Evolutionary conservation across 441 rosid species (phyloP), one percentile per base, ranked within the genome.

Genomic region (Euphorbia schlechtendalii): DNA sequence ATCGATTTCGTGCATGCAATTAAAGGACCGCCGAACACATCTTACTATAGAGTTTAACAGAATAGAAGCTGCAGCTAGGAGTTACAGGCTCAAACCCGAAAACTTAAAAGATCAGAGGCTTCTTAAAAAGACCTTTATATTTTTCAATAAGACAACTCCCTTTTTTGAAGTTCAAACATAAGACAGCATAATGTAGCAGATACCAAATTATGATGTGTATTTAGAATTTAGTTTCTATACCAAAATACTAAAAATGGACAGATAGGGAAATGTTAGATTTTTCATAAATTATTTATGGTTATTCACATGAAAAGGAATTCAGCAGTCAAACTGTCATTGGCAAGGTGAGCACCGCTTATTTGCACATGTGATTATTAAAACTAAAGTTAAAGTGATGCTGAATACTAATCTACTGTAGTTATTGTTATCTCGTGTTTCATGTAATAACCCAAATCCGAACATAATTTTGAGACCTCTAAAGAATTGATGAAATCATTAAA

Each of bases 41-140:
- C 43, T 25, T 64, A 49, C n/a, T 67, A 36, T 18, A 46, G 17
- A 55, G 48, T 17, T 58, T 17, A 45, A 46, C 21, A 58, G 25
- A 40, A 55, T n/a, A 20, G 13, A 36, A 38, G 38, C 20, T 22
- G 20, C 56, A 49, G 3, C 32, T 1, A 49, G n/a, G 9, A 36
- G 58, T 17, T 34, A 20, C 14, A 14, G 27, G 38, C 52, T 55
- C 24, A 41, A 65, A 25, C 22, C 61, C 27, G 10, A 40, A 65
- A 17, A 65, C 40, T 17, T 18, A 43, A 56, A 66, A 54, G 3
- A 10, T 14, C 18, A 3, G 8, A 34, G 12, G 5, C 36, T 43
- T 49, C 54, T 32, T 7, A 24, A 3, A 34, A 14, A 15, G 12
- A 38, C 41, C 24, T 30, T 1, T 8, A 34, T 18, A 0, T 67